phyloP scores from a whole-genome alignment of 1,139 yeast genomes.

The Yamadazyma pseudoaaseri region DNA sequence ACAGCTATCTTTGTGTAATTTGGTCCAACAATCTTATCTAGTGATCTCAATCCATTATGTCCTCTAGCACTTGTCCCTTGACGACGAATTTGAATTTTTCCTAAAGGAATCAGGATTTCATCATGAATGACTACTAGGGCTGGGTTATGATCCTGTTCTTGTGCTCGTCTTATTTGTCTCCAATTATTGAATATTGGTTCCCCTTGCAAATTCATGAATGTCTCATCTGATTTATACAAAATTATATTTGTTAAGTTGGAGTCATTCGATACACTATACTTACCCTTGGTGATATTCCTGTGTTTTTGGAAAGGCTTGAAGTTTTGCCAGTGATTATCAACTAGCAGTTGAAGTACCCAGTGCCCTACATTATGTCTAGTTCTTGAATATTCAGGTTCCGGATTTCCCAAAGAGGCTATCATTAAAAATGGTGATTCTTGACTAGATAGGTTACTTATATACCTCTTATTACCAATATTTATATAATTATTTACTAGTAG shows the following conservation, averaged over 20 bases:
- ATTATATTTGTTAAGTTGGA: slow-evolving; percentile 21
- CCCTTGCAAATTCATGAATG: slow-evolving; percentile 71
- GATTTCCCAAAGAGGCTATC: slow-evolving; percentile 75
- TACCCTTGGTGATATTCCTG: slow-evolving; percentile 19
- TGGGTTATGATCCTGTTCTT: slow-evolving; percentile 21
- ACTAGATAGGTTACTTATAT: not conserved
- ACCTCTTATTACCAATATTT: not conserved
- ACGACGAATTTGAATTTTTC: slow-evolving; percentile 57
- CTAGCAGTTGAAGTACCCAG: slow-evolving; percentile 39
- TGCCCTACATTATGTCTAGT: slow-evolving; percentile 86
- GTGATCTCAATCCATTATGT: slow-evolving; percentile 74
- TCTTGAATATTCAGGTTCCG: slow-evolving; percentile 56
- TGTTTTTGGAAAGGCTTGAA: slow-evolving; percentile 20
- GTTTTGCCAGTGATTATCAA: slow-evolving; percentile 22
- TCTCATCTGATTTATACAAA: slow-evolving; percentile 46
- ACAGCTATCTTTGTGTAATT: slow-evolving; percentile 58
- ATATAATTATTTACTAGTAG: slow-evolving; percentile 2
- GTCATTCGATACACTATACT: slow-evolving; percentile 21
- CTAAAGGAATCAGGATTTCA: slow-evolving; percentile 65
- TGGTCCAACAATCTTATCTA: slow-evolving; percentile 40
- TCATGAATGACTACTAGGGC: slow-evolving; percentile 67
- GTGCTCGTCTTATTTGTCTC: slow-evolving; percentile 27
- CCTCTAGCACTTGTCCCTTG: slow-evolving; percentile 66
- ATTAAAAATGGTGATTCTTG: slow-evolving; percentile 29
- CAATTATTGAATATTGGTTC: slow-evolving; percentile 47